Evolutionary conservation across 257 asterid genomes (phyloP).

Genomic region (Petunia secreta): DNA sequence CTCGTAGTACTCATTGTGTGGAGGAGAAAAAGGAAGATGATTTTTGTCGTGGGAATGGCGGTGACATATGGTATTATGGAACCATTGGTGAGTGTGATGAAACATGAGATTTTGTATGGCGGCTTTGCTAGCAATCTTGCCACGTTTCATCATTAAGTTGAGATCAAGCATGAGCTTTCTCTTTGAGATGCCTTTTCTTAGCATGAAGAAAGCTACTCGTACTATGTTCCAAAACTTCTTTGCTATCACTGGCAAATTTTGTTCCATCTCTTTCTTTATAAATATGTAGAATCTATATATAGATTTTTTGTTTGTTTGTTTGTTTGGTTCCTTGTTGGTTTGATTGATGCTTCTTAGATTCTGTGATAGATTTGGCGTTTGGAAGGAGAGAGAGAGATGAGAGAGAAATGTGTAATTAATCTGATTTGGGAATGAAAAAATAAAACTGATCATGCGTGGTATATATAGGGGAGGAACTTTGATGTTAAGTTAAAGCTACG

Average conservation of each 20-base stretch:
- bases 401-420: not conserved
- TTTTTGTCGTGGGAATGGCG: not conserved
- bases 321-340: not conserved
- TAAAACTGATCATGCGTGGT: not conserved
- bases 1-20: conserved; percentile 20
- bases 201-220: conserved; percentile 27
- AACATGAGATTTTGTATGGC: conserved; percentile 34
- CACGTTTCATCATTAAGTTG: conserved; percentile 36
- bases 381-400: not conserved
- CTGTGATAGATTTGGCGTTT: not conserved
- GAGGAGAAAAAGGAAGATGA: not conserved
- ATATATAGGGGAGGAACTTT: not conserved
- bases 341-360: too few relatives aligned
- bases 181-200: conserved; percentile 37
- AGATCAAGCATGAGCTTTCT: conserved; percentile 35
- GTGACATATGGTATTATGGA: not conserved
- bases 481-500: conserved; percentile 9
- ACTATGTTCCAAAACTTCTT: conserved; percentile 33
- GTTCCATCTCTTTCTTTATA: conserved; percentile 29
- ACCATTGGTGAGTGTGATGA: conserved; percentile 27
- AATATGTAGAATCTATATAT: not conserved
- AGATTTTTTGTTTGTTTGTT: too few relatives aligned
- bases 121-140: conserved; percentile 32
- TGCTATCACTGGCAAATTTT: conserved; percentile 30
- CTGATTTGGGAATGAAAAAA: not conserved